Evolutionary conservation across 495 filamentous ascomycete species (phyloP).

Genomic region (Pyronema domesticum): DNA sequence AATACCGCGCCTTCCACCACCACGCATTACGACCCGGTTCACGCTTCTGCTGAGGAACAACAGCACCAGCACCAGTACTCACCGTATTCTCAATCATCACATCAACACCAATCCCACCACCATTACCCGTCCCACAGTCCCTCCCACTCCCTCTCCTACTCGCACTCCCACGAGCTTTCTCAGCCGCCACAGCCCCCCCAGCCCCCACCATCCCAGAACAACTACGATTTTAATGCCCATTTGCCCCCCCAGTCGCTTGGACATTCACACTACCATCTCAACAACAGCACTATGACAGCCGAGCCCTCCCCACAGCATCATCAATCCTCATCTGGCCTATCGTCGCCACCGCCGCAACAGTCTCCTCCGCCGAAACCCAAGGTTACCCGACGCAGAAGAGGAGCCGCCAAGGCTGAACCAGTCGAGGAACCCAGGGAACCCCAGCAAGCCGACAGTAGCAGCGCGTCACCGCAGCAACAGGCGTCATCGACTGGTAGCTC

Average conservation of each 20-base stretch:
- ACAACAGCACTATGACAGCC: no score
- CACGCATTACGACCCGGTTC: constrained; percentile 2
- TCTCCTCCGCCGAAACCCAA: background rate
- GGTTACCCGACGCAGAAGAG: background rate
- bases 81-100: background rate
- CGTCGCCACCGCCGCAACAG: background rate
- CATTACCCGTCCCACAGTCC: background rate
- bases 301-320: background rate
- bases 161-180: background rate
- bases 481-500: background rate
- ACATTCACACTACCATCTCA: background rate
- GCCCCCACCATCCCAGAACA: background rate
- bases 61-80: background rate
- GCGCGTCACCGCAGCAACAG: background rate
- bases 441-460: background rate
- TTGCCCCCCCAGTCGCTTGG: background rate
- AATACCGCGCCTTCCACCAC: background rate
- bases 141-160: background rate
- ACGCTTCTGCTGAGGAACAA: background rate
- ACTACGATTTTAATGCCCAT: background rate
- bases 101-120: background rate
- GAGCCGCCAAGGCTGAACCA: background rate
- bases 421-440: background rate
- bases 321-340: background rate
- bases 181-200: background rate